Percentiles rank a stretch among this genome's conserved stretches.
Conservation (phyloP, 331 rosid species). For the Spiraea crenata region DNA sequence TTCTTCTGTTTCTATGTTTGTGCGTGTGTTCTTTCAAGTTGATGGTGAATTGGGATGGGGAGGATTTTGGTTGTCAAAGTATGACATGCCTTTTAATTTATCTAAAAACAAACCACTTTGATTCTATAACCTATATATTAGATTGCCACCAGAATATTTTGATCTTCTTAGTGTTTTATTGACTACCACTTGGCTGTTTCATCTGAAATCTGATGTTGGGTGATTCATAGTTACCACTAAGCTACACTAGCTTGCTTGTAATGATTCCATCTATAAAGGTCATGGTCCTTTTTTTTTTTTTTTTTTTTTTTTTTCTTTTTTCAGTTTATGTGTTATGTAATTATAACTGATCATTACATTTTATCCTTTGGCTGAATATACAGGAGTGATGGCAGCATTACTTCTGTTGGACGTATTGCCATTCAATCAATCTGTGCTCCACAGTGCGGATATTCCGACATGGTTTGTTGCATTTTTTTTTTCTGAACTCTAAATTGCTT, state of each 20-base stretch:
- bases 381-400: constrained; percentile 48
- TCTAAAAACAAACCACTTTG: not conserved
- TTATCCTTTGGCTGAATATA: constrained; percentile 23
- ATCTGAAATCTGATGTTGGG: not conserved
- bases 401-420: constrained; percentile 68
- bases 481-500: not conserved
- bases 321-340: not conserved
- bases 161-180: not conserved
- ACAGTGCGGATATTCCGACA: constrained; percentile 64
- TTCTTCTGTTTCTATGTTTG: not conserved
- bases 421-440: constrained; percentile 92
- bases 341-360: not conserved
- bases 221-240: not conserved
- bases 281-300: not conserved
- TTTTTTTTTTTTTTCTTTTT: not conserved
- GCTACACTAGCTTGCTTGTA: not conserved
- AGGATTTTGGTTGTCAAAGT: not conserved
- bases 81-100: not conserved
- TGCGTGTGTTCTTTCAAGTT: not conserved
- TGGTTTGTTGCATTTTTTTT: constrained; percentile 46
- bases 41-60: not conserved
- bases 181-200: not conserved
- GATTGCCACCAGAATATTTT: no score
- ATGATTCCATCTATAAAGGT: not conserved
- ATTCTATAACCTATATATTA: not conserved